Base-by-base conservation (phyloP, 129 eudicot genomes). In the Helichrysum umbraculigerum region DNA sequence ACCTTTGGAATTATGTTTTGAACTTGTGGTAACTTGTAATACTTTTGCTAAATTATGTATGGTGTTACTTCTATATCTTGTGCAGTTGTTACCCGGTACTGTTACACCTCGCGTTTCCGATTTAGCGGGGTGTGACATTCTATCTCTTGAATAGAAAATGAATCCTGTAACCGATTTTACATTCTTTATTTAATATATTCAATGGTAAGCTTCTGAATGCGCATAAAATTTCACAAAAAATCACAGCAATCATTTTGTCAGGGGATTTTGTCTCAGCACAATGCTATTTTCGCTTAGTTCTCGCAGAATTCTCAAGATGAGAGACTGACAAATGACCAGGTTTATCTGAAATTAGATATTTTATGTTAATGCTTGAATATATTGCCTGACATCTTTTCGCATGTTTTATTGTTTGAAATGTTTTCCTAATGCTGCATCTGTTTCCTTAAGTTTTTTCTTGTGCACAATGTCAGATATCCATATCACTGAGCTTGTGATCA, bases 181-280 rank as follows among this genome's bases (percentile, higher is more conserved):
- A n/a, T n/a, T n/a, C n/a, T n/a, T n/a, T n/a, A n/a, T n/a, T n/a
- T n/a, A n/a, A n/a, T n/a, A n/a, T n/a, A n/a, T n/a, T n/a, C n/a
- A n/a, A n/a, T n/a, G n/a, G n/a, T n/a, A n/a, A n/a, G n/a, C n/a
- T n/a, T n/a, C n/a, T n/a, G n/a, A n/a, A n/a, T n/a, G n/a, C n/a
- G n/a, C n/a, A n/a, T n/a, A n/a, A n/a, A n/a, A n/a, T n/a, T n/a
- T n/a, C n/a, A n/a, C n/a, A n/a, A n/a, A n/a, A n/a, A n/a, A n/a
- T 91, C 97, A 19, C 98, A 93, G 71, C 92, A 76, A 66, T 84
- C 96, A 12, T 71, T 90, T 57, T 93, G 96, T 34, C 96, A 92
- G 78, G 98, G 96, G 58, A 63, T 87, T 73, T 88, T 91, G 25
- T 90, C 96, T 67, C 96, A 92, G 76, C 92, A 80, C 19, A 75